Percentiles rank a stretch among this genome's conserved stretches.
These are phyloP conservation scores for Linnemannia exigua DNA, from an alignment of 192 early-diverging fungal species.

Conservation along the genomic window DNA sequence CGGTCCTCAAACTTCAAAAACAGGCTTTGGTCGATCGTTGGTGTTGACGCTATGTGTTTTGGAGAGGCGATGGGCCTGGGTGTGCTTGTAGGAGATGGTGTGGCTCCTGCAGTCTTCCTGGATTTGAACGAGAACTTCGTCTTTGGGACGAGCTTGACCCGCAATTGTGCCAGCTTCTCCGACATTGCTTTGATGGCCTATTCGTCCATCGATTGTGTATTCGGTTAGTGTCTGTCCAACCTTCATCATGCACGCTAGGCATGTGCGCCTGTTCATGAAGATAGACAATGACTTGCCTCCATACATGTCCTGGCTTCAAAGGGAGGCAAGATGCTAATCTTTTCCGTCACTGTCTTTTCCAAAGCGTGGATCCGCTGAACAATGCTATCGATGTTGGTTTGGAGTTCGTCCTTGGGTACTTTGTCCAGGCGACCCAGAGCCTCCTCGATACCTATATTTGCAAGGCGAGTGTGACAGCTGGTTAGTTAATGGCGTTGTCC, in stretches of 20 bases:
- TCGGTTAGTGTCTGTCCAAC: neutral
- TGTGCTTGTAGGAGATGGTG: neutral
- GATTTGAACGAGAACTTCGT: constrained; percentile 81
- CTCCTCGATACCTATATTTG: constrained; percentile 33
- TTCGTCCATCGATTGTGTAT: neutral
- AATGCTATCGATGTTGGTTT: constrained; percentile 51
- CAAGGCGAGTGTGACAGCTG: neutral
- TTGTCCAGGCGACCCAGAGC: constrained; percentile 25
- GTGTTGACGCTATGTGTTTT: neutral
- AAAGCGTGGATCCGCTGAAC: constrained; percentile 67
- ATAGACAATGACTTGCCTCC: constrained; percentile 55
- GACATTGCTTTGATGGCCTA: constrained; percentile 67
- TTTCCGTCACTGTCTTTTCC: constrained; percentile 72
- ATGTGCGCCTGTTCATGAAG: neutral
- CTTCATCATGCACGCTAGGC: neutral
- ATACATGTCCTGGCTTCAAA: constrained; percentile 78
- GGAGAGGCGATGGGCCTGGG: constrained; percentile 2
- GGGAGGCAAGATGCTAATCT: constrained; percentile 71
- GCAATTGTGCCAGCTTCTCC: constrained; percentile 50
- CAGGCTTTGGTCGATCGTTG: constrained; percentile 23
- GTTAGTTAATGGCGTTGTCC: constrained; percentile 3
- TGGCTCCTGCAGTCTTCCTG: constrained; percentile 40
- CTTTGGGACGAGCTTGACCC: constrained; percentile 65
- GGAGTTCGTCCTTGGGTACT: constrained; percentile 46
- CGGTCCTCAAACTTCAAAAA: constrained; percentile 57